These are phyloP conservation scores for Flaveria bidentis DNA, from an alignment of 129 eudicot genomes.

Conservation along the genomic window DNA sequence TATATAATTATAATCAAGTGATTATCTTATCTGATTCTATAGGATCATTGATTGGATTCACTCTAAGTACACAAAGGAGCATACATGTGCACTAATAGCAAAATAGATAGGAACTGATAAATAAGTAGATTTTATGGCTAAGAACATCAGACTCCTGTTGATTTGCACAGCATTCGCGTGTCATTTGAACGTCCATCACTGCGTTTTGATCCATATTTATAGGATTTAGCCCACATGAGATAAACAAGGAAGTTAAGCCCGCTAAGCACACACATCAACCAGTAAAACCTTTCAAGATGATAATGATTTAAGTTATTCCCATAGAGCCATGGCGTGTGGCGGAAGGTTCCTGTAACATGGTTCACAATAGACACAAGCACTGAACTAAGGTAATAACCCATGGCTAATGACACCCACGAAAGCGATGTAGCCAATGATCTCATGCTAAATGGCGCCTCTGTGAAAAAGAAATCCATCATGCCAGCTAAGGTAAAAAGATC, in stretches of 20 bases:
- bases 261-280: constrained; percentile 80
- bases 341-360: constrained; percentile 49
- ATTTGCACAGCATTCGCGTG: constrained; percentile 33
- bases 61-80: constrained; percentile 12
- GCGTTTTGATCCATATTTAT: constrained; percentile 49
- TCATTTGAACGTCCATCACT: constrained; percentile 30
- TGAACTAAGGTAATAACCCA: constrained; percentile 89
- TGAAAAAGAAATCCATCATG: constrained; percentile 86
- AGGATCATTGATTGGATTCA: not conserved
- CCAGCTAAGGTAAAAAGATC: constrained; percentile 88
- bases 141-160: constrained; percentile 39
- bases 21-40: not conserved
- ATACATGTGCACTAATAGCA: constrained; percentile 20
- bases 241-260: constrained; percentile 67
- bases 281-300: constrained; percentile 80
- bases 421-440: constrained; percentile 87
- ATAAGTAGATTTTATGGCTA: constrained; percentile 12
- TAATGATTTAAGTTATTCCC: constrained; percentile 80
- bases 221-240: constrained; percentile 72
- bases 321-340: constrained; percentile 65
- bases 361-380: constrained; percentile 65
- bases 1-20: not conserved
- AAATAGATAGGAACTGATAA: not conserved
- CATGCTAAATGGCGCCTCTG: constrained; percentile 82
- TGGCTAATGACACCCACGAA: constrained; percentile 87